Percentiles rank a stretch among this genome's conserved stretches.
Conservation (phyloP, 2,329 filamentous ascomycete genomes). For the Neocatenulostroma microsporum region DNA sequence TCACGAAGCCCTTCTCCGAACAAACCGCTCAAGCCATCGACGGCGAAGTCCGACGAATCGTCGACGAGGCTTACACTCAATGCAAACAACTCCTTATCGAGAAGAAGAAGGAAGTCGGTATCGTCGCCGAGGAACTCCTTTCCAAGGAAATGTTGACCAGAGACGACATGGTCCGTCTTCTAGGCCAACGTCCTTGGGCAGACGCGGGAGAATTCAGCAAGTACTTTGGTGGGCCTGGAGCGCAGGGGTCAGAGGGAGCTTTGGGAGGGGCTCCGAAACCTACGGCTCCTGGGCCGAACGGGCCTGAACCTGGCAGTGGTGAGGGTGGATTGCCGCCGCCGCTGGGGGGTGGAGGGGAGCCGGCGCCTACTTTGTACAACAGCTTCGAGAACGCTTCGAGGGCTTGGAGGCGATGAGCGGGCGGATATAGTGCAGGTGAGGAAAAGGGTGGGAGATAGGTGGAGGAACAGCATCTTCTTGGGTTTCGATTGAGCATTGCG, state of each 20-base stretch:
- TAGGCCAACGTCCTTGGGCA: constrained; percentile 76
- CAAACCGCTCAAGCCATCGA: constrained; percentile 89
- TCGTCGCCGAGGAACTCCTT: constrained; percentile 88
- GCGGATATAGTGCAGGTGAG: background rate
- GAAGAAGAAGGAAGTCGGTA: constrained; percentile 80
- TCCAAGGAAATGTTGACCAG: constrained; percentile 83
- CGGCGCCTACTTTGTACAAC: constrained; percentile 24
- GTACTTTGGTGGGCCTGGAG: constrained; percentile 61
- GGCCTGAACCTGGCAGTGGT: constrained; percentile 3
- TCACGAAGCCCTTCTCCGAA: constrained; percentile 95
- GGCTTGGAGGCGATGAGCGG: constrained; percentile 8
- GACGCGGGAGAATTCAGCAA: constrained; percentile 87
- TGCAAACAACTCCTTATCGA: constrained; percentile 74
- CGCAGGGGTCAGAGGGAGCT: constrained; percentile 4
- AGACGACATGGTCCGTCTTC: constrained; percentile 83
- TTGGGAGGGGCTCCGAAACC: constrained; percentile 6
- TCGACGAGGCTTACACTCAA: constrained; percentile 86
- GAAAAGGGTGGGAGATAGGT: too few species aligned
- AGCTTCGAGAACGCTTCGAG: constrained; percentile 15
- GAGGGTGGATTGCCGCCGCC: constrained; percentile 15
- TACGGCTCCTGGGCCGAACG: constrained; percentile 8
- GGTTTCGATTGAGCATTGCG: too few species aligned
- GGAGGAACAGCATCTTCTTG: too few species aligned
- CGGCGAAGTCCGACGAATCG: constrained; percentile 78
- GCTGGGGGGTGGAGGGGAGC: constrained; percentile 14